Conservation (phyloP, 176 grass and related monocot genomes). For the Dendrocalamus sinicus region DNA sequence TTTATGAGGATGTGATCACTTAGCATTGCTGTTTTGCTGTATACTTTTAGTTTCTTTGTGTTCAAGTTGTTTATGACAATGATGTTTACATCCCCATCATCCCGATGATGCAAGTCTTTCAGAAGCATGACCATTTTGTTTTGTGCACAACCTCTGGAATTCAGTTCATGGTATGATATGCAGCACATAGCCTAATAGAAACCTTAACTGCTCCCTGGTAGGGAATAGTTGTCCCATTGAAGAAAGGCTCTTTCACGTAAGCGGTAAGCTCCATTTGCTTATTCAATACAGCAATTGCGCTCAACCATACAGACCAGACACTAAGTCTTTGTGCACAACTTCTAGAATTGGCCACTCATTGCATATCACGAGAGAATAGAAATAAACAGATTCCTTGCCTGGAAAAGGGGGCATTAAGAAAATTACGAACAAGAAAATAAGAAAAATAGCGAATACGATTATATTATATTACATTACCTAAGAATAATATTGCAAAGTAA, state of each 20-base stretch:
- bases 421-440: background rate
- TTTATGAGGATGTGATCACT: background rate
- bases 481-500: background rate
- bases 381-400: background rate
- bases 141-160: conserved; percentile 20
- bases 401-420: background rate
- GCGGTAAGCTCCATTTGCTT: background rate
- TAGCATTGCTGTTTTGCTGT: background rate
- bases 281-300: background rate
- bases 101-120: background rate
- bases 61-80: background rate
- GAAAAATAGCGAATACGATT: background rate
- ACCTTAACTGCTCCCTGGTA: background rate
- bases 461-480: background rate
- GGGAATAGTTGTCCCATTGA: background rate
- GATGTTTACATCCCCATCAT: background rate
- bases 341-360: background rate
- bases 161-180: background rate
- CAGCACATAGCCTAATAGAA: background rate
- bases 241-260: background rate
- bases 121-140: background rate
- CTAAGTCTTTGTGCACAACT: background rate
- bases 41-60: background rate
- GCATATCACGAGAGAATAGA: background rate
- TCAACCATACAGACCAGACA: background rate